Conservation (phyloP, 495 filamentous ascomycete species). For the Aspergillus ostianus region DNA sequence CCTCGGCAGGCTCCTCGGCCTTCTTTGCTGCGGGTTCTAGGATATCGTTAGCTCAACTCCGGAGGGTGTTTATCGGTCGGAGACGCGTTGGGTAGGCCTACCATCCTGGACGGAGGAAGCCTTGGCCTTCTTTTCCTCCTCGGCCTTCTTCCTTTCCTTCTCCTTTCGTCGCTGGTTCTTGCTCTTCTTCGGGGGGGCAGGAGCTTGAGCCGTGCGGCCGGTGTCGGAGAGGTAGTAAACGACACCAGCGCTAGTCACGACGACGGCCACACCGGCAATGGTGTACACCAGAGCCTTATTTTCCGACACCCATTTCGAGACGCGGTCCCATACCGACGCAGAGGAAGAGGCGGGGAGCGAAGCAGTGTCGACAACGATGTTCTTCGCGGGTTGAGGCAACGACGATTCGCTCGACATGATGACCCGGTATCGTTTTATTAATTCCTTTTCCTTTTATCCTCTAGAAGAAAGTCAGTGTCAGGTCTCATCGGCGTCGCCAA, state of each 20-base stretch:
- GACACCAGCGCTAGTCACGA: conserved; percentile 83
- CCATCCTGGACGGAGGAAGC: conserved; percentile 43
- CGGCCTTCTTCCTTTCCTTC: conserved; percentile 61
- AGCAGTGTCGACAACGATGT: conserved; percentile 51
- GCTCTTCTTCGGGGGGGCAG: conserved; percentile 48
- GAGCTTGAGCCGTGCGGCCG: conserved; percentile 29
- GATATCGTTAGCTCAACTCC: conserved; percentile 21
- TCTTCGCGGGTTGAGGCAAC: conserved; percentile 37
- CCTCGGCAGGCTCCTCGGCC: conserved; percentile 67
- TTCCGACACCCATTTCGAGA: conserved; percentile 90
- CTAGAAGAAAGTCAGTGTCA: conserved; percentile 9
- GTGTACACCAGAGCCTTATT: conserved; percentile 95
- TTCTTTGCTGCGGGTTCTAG: conserved; percentile 46
- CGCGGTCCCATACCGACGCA: conserved; percentile 80
- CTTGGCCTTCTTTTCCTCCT: conserved; percentile 63
- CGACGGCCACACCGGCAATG: conserved; percentile 87
- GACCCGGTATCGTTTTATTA: conserved; percentile 18
- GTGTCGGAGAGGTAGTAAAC: conserved; percentile 77
- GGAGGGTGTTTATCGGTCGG: neutral
- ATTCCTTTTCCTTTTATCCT: conserved; percentile 2
- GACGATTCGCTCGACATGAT: conserved; percentile 45
- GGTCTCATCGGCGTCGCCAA: neutral
- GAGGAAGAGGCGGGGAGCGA: conserved; percentile 49
- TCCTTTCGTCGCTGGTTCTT: conserved; percentile 61
- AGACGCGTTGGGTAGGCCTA: conserved; percentile 20